These are phyloP conservation scores for Solanum chmielewskii DNA, from an alignment of 257 asterid genomes.

Conservation along the genomic window DNA sequence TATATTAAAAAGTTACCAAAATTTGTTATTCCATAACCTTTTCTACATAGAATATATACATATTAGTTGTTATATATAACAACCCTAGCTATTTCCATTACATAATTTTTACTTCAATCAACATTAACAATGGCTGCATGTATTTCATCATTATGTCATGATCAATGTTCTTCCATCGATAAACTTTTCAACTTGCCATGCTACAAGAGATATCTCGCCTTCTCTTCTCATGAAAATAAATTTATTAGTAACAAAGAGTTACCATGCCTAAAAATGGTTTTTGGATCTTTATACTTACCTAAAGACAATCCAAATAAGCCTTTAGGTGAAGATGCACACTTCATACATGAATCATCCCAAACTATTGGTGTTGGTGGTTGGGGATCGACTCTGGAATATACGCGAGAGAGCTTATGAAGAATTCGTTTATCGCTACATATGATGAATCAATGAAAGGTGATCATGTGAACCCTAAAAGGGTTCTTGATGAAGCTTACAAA, in stretches of 20 bases:
- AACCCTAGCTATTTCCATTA: not conserved
- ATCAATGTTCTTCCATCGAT: not conserved
- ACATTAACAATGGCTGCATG: not conserved
- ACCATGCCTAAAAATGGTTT: not conserved
- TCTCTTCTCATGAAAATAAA: not conserved
- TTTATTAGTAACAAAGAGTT: not conserved
- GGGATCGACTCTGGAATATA: conserved; percentile 10
- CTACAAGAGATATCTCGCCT: not conserved
- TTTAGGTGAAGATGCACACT: conserved; percentile 8
- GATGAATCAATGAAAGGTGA: not conserved
- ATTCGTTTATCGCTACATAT: not conserved
- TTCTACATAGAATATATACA: not conserved
- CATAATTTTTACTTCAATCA: not conserved
- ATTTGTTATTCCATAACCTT: not conserved
- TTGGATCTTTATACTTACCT: not conserved
- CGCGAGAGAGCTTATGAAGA: conserved; percentile 4
- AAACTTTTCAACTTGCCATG: not conserved
- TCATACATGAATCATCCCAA: not conserved
- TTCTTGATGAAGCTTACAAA: conserved; percentile 2
- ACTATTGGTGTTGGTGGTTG: conserved; percentile 23
- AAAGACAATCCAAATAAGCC: not conserved
- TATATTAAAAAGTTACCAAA: not conserved
- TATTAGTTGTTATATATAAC: not conserved
- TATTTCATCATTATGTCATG: not conserved
- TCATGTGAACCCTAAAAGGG: not conserved